Evolutionary conservation across 495 filamentous ascomycete genomes (phyloP).

Genomic region (Podospora didyma): DNA sequence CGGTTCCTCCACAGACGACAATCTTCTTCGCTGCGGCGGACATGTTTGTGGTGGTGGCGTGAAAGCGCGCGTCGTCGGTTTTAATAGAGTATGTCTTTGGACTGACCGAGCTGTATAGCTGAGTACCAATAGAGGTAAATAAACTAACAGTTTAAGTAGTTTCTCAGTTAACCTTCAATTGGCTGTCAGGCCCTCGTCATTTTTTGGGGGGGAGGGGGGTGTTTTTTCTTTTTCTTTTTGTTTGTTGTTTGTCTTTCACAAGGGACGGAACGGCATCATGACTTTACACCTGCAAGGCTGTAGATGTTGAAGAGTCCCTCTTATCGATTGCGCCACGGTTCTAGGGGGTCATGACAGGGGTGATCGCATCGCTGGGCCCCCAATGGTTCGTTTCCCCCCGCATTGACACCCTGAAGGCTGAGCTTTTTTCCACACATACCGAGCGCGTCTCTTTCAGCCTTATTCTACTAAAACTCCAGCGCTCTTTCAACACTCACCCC

Average conservation of each 20-base stretch:
- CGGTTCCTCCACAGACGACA: constrained; percentile 88
- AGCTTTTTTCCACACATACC: neutral
- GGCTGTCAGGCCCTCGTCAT: no score
- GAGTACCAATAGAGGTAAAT: no score
- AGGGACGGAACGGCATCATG: neutral
- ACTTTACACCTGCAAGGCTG: neutral
- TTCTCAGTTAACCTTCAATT: no score
- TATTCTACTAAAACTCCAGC: neutral
- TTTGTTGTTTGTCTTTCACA: neutral
- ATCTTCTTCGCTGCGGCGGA: constrained; percentile 54
- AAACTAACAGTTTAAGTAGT: no score
- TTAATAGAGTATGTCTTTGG: neutral
- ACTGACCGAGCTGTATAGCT: no score
- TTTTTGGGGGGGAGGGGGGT: no score
- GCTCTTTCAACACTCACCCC: neutral
- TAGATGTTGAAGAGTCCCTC: neutral
- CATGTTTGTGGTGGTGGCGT: constrained; percentile 20
- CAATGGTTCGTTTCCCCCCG: neutral
- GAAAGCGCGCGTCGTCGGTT: neutral
- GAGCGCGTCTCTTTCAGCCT: neutral
- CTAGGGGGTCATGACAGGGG: neutral
- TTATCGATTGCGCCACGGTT: neutral
- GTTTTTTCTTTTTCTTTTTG: no score
- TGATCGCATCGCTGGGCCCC: no score
- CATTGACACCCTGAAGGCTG: constrained; percentile 5